phyloP scores from a whole-genome alignment of 805 yeast species.

The Vanderwaltozyma yarrowii region DNA sequence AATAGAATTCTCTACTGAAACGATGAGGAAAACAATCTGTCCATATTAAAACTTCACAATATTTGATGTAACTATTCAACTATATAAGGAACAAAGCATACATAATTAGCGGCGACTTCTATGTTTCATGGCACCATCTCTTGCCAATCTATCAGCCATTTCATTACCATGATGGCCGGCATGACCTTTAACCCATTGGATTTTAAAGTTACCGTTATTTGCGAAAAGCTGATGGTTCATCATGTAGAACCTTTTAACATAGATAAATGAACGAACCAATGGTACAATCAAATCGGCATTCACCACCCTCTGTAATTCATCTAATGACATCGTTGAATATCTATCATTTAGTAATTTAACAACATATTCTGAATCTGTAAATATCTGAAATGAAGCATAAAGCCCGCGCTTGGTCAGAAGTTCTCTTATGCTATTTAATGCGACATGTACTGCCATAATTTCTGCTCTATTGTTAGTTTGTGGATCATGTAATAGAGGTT shows the following conservation, averaged over 20 bases:
- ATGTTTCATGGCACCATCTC: conserved; percentile 45
- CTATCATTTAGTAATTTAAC: conserved; percentile 48
- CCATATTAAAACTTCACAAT: too few species aligned
- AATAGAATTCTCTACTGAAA: too few species aligned
- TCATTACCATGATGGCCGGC: conserved; percentile 62
- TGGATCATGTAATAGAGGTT: conserved; percentile 35
- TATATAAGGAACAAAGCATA: too few species aligned
- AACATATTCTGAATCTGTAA: conserved; percentile 65
- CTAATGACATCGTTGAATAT: conserved; percentile 40
- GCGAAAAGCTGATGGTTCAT: conserved; percentile 14
- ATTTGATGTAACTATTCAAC: too few species aligned
- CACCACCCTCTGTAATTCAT: conserved; percentile 26
- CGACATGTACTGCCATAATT: conserved; percentile 52
- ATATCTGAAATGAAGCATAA: conserved; percentile 25
- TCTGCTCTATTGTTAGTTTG: conserved; percentile 83
- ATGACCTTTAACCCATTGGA: conserved; percentile 68
- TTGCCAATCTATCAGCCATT: conserved; percentile 67
- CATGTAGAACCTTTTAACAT: conserved; percentile 31
- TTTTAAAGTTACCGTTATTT: conserved; percentile 32
- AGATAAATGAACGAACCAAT: conserved; percentile 34
- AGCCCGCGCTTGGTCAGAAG: conserved; percentile 5
- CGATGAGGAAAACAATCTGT: too few species aligned
- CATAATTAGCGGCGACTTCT: too few species aligned
- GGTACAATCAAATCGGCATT: conserved; percentile 26
- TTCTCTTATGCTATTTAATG: conserved; percentile 36